Base-by-base conservation (phyloP, 2,329 filamentous ascomycete genomes). In the Pestalotiopsis sp. region DNA sequence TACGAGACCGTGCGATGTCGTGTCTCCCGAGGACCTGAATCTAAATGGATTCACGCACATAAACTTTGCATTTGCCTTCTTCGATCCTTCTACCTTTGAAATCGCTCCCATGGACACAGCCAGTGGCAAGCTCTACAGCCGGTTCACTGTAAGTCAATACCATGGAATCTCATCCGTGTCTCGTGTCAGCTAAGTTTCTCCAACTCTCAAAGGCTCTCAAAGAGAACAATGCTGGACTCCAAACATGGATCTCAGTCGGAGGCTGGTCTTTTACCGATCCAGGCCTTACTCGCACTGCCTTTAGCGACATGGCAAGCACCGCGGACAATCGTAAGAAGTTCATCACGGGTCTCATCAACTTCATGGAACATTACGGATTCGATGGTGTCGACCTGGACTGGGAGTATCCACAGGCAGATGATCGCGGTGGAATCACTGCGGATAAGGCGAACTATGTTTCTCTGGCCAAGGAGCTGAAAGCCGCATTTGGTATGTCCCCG, bases 1-100 rank as follows among this genome's bases (percentile, higher is more conserved):
- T 6, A 71, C 67, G 0, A 64, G 74, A 2, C 9, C 52, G 5
- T 79, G 78, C 64, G 65, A 70, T 17, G 38, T 22, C 26, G 30
- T 61, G 9, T 24, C 20, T 13, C 65, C 58, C 13, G 65, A 66
- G 35, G 30, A 56, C 3, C 65, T 67, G 1, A 60, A 56, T 5
- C 66, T 69, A 2, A 67, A 74, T 22, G 66, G 72, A 1, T 73
- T 86, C 3, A 74, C 79, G 1, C 71, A 81, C 64, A 17, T 78
- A 14, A 70, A 78, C 69, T 78, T 75, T 60, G 79, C 82, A 0
- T 85, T 84, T 66, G 79, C 77, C 1, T 78, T 77, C 26, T 78
- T 85, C 63, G 76, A 83, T 57, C 78, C 82, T 0, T 67, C 75
- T 2, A 65, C 67, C 0, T 73, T 68, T 20, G 4, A 68, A 6